Conservation (phyloP, 2,329 filamentous ascomycete genomes). For the Dothistroma septosporum region DNA sequence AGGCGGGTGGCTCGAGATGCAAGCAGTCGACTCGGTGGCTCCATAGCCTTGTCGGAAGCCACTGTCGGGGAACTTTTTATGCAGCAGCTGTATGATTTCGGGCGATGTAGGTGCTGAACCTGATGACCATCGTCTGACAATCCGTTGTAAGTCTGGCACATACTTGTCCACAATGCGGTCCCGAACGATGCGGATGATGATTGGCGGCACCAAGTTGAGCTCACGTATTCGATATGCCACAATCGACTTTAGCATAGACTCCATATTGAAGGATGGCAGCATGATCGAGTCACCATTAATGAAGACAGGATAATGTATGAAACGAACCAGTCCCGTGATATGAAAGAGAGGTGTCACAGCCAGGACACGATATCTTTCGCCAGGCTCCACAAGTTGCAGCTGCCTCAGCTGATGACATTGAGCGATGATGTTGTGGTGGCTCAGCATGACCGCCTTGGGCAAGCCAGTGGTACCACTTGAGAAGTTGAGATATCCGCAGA, state of each 20-base stretch:
- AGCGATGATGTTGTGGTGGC: slow-evolving; percentile 51
- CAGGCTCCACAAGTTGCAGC: slow-evolving; percentile 42
- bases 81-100: slow-evolving; percentile 54
- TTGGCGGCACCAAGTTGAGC: slow-evolving; percentile 56
- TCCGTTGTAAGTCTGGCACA: slow-evolving; percentile 45
- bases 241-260: slow-evolving; percentile 50
- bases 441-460: slow-evolving; percentile 48
- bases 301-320: slow-evolving; percentile 58
- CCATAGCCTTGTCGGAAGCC: slow-evolving; percentile 65
- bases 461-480: slow-evolving; percentile 45
- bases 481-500: slow-evolving; percentile 50
- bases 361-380: slow-evolving; percentile 46
- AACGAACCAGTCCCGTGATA: slow-evolving; percentile 59
- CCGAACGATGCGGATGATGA: slow-evolving; percentile 57
- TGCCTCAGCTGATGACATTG: slow-evolving; percentile 58
- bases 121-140: slow-evolving; percentile 53
- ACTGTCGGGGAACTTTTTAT: slow-evolving; percentile 54
- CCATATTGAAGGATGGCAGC: slow-evolving; percentile 59
- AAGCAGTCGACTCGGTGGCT: slow-evolving; percentile 64
- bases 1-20: slow-evolving; percentile 59
- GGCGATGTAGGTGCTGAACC: slow-evolving; percentile 57
- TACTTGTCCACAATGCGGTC: slow-evolving; percentile 53
- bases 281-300: slow-evolving; percentile 61
- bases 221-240: slow-evolving; percentile 51
- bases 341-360: slow-evolving; percentile 59